Evolutionary conservation across 805 yeast species (phyloP), one percentile per base, ranked within the genome.

Genomic region (Lipomyces chichibuensis): DNA sequence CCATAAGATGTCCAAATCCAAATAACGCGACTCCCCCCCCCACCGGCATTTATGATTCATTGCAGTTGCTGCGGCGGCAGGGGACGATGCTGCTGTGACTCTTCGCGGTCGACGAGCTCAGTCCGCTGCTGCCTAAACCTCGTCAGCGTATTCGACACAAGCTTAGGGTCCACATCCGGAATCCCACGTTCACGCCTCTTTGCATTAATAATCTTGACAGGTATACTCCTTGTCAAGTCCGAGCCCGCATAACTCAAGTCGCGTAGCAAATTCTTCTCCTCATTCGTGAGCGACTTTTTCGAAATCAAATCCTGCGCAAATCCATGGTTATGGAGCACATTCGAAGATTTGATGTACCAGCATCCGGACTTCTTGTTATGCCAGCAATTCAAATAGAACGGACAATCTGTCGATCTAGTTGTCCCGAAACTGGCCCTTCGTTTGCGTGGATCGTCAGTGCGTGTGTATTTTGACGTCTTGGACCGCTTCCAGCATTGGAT

Each of bases 401-500:
- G 70, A 55, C 70, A 67, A 32, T 55, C 65, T 13, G 70, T 67
- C 5, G 70, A 67, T 25, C 70, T 63, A 20, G 70, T 67, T 2
- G 63, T 58, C 9, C 70, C 70, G 46, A 37, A 67, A 35, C 62
- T 61, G n/a, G 70, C 56, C 13, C 70, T 59, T 14, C 39, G 70
- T 49, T 66, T 61, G 27, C 64, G 60, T 7, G 53, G 55, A 51
- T 60, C 64, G 17, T 43, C 62, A 14, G 64, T 65, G 57, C 70
- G 65, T 8, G 58, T 67, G 25, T 67, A 67, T 49, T 66, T 66
- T 25, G 70, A 65, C 13, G 70, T 67, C 39, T 67, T 67, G 27
- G 69, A 35, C 25, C 69, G 70, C 37, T 67, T 67, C 70, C 70
- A 67, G 64, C 70, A 67, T 46, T 67, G 70, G 25, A 67, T 59